Evolutionary conservation across 2,329 filamentous ascomycete genomes (phyloP).

Genomic region (Periconia macrospinosa): DNA sequence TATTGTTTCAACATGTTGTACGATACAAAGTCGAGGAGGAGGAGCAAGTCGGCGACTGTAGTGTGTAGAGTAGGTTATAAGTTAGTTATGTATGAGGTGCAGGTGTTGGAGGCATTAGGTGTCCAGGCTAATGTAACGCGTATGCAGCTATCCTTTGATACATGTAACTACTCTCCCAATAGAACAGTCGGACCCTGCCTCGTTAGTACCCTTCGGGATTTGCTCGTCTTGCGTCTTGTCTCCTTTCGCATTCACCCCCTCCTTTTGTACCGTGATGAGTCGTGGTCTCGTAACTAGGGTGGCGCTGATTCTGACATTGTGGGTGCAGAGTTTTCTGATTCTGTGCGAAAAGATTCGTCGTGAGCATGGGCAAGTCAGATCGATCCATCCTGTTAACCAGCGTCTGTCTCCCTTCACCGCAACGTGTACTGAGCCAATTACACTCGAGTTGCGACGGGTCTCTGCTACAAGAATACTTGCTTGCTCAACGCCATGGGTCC

Average conservation of each 20-base stretch:
- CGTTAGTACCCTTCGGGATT: background rate
- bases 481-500: slow-evolving; percentile 15
- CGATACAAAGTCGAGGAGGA: too few species aligned
- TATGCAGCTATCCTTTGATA: background rate
- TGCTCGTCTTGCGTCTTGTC: background rate
- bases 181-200: background rate
- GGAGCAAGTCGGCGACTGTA: background rate
- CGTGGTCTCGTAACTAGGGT: background rate
- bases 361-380: slow-evolving; percentile 1
- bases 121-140: slow-evolving; percentile 24
- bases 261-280: background rate
- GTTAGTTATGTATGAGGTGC: slow-evolving; percentile 16
- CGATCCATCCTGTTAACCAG: too few species aligned
- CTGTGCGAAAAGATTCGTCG: too few species aligned
- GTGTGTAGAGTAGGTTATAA: background rate
- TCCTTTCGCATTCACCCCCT: background rate
- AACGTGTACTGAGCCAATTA: slow-evolving; percentile 11
- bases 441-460: slow-evolving; percentile 6
- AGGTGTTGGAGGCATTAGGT: slow-evolving; percentile 19
- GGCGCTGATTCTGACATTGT: background rate
- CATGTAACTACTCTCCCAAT: background rate
- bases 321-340: too few species aligned
- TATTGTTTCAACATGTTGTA: too few species aligned
- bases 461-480: slow-evolving; percentile 15
- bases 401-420: slow-evolving; percentile 31